phyloP scores from a whole-genome alignment of 805 yeast species.

The Monosporozyma aerobia region DNA sequence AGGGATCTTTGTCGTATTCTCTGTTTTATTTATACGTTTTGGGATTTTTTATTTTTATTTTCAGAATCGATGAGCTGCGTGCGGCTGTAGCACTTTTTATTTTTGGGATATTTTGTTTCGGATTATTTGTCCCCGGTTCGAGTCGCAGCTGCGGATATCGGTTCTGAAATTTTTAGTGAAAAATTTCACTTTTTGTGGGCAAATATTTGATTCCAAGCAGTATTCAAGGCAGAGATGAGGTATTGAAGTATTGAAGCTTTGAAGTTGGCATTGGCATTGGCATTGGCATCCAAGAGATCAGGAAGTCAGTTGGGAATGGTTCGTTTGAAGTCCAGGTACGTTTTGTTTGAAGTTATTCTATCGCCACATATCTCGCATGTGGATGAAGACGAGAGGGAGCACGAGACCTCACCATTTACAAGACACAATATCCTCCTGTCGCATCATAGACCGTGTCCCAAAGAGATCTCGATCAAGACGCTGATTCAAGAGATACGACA shows the following conservation, averaged over 20 bases:
- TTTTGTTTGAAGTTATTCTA: slow-evolving; percentile 61
- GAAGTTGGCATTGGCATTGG: too few species aligned
- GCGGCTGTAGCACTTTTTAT: background rate
- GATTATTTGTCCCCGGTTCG: background rate
- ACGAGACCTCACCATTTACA: background rate
- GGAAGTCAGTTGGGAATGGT: slow-evolving; percentile 48
- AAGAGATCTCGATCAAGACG: slow-evolving; percentile 38
- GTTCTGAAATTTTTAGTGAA: too few species aligned
- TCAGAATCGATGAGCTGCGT: background rate
- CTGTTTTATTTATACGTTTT: background rate
- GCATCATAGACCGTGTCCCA: slow-evolving; percentile 44
- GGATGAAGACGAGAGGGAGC: background rate
- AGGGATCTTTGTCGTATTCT: background rate
- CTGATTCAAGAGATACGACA: slow-evolving; percentile 47
- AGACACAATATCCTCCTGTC: slow-evolving; percentile 24
- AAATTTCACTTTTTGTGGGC: too few species aligned
- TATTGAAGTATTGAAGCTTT: too few species aligned
- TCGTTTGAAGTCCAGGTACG: slow-evolving; percentile 74
- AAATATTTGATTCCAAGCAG: too few species aligned
- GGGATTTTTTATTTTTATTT: background rate
- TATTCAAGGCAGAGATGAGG: too few species aligned
- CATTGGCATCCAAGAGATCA: too few species aligned
- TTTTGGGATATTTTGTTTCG: background rate
- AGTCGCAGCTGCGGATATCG: too few species aligned
- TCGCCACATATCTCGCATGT: slow-evolving; percentile 41